phyloP scores from a whole-genome alignment of 164 flowering plant species.

The Chimonanthus praecox region DNA sequence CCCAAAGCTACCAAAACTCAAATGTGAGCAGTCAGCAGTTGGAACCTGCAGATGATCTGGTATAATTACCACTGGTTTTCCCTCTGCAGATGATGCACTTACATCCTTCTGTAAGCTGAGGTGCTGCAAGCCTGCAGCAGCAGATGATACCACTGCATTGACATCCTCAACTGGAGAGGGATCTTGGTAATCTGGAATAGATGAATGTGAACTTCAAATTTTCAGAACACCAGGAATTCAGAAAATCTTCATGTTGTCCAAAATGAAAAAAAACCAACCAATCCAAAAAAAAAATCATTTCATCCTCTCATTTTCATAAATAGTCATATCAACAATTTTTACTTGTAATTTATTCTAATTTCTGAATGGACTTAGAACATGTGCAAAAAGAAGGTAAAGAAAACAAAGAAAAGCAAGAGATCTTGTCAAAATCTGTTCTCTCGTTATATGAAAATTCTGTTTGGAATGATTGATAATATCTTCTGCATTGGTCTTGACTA shows the following conservation, averaged over 20 bases:
- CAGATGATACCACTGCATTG: slow-evolving; percentile 43
- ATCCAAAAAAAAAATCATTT: not conserved
- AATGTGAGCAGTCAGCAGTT: slow-evolving; percentile 66
- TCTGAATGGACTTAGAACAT: not conserved
- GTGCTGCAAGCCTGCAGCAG: slow-evolving; percentile 56
- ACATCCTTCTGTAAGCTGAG: slow-evolving; percentile 48
- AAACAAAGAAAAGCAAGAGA: too few species aligned
- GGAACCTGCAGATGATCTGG: slow-evolving; percentile 91
- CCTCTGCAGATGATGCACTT: slow-evolving; percentile 37
- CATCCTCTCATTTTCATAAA: too few species aligned
- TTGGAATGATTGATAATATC: too few species aligned
- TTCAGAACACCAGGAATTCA: slow-evolving; percentile 9
- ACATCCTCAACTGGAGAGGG: slow-evolving; percentile 50
- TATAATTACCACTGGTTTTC: slow-evolving; percentile 69
- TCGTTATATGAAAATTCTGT: too few species aligned
- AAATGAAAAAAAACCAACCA: not conserved
- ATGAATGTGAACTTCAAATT: slow-evolving; percentile 9
- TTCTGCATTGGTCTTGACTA: too few species aligned
- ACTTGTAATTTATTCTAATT: too few species aligned
- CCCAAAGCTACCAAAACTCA: slow-evolving; percentile 98
- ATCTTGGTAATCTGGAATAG: slow-evolving; percentile 14
- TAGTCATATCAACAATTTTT: too few species aligned
- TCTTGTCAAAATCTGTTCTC: too few species aligned
- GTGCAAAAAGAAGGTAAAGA: not conserved
- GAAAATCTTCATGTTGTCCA: not conserved